These are phyloP conservation scores for Pythium sukuiense DNA, from an alignment of 352 stramenopile genomes.

Conservation along the genomic window DNA sequence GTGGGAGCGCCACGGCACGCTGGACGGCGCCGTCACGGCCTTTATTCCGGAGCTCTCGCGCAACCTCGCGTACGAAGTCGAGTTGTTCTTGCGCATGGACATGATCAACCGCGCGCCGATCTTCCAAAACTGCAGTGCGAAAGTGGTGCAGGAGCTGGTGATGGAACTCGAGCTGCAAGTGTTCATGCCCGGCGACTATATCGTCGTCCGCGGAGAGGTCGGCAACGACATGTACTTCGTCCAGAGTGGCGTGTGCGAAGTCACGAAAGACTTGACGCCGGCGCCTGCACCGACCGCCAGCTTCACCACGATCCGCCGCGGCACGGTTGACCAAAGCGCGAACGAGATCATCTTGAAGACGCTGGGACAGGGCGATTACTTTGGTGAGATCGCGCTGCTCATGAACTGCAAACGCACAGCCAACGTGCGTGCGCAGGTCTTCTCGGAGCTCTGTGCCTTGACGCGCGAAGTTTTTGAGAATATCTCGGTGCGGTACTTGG, in stretches of 20 bases:
- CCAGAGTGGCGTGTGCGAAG: constrained; percentile 72
- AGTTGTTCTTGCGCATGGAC: constrained; percentile 81
- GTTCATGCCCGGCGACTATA: constrained; percentile 85
- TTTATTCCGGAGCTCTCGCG: constrained; percentile 81
- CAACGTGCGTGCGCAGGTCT: constrained; percentile 68
- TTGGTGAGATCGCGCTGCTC: constrained; percentile 76
- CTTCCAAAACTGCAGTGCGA: constrained; percentile 77
- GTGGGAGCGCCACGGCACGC: constrained; percentile 80
- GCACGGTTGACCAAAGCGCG: constrained; percentile 10
- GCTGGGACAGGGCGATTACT: constrained; percentile 76
- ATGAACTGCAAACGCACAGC: constrained; percentile 87
- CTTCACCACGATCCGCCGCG: constrained; percentile 11
- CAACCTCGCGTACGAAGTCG: constrained; percentile 83
- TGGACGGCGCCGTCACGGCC: constrained; percentile 70
- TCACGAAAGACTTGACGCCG: constrained; percentile 61
- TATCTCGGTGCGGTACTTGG: constrained; percentile 72
- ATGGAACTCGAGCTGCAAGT: constrained; percentile 82
- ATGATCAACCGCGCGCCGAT: constrained; percentile 88
- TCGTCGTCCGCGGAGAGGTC: constrained; percentile 79
- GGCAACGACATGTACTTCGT: constrained; percentile 91
- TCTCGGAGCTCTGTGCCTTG: constrained; percentile 75
- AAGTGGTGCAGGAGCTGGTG: constrained; percentile 83
- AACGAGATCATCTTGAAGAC: constrained; percentile 72
- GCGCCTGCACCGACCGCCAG: constrained; percentile 14
- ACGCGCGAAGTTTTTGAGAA: constrained; percentile 76